phyloP scores from a whole-genome alignment of 1,139 yeast genomes.

The Hansenula lynferdii region DNA sequence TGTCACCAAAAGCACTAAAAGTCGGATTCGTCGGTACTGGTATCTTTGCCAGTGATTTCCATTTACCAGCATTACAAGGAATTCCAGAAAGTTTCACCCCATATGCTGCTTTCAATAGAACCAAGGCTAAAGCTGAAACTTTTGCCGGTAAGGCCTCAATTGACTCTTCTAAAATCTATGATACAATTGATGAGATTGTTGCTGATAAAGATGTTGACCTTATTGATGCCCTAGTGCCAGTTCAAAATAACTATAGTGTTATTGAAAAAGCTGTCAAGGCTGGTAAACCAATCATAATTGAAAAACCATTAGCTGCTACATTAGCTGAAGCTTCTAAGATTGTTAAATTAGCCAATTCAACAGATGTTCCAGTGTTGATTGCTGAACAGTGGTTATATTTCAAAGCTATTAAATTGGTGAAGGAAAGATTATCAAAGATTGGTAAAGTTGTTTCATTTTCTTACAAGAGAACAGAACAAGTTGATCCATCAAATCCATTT shows the following conservation, averaged over 20 bases:
- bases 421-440: slow-evolving; percentile 55
- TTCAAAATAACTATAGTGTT: slow-evolving; percentile 61
- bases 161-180: slow-evolving; percentile 47
- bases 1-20: slow-evolving; percentile 32
- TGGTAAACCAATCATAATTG: slow-evolving; percentile 71
- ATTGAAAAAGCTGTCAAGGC: slow-evolving; percentile 54
- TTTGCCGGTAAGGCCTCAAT: slow-evolving; percentile 63
- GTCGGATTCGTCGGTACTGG: slow-evolving; percentile 85
- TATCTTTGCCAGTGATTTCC: slow-evolving; percentile 77
- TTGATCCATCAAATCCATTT: slow-evolving; percentile 58
- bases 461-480: slow-evolving; percentile 75
- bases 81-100: slow-evolving; percentile 36
- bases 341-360: slow-evolving; percentile 51
- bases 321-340: slow-evolving; percentile 71
- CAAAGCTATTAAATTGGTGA: slow-evolving; percentile 46
- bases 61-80: slow-evolving; percentile 63
- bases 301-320: slow-evolving; percentile 85
- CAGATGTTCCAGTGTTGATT: slow-evolving; percentile 61
- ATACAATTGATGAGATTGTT: slow-evolving; percentile 59
- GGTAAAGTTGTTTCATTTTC: slow-evolving; percentile 73
- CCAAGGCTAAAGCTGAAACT: slow-evolving; percentile 69
- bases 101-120: slow-evolving; percentile 69
- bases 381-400: slow-evolving; percentile 80
- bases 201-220: slow-evolving; percentile 59
- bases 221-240: slow-evolving; percentile 81